phyloP scores from a whole-genome alignment of 371 early-diverging fungal species.

The Mucor piriformis region DNA sequence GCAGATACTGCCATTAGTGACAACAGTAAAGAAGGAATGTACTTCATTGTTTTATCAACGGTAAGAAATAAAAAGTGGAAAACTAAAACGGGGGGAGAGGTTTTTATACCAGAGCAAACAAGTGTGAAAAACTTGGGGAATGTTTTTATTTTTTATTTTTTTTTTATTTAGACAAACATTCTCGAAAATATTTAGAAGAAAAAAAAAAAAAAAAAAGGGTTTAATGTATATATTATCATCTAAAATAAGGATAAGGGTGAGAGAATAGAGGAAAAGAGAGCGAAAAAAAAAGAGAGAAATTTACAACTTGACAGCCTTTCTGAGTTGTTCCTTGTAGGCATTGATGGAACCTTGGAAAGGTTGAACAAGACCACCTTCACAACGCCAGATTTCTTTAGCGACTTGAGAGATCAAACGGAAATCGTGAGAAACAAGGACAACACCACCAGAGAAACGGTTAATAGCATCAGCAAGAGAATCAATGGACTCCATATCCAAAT shows the following conservation, averaged over 20 bases:
- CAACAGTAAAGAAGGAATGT: no score
- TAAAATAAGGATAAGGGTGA: constrained; percentile 1
- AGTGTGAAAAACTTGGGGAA: no score
- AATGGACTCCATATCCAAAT: constrained; percentile 94
- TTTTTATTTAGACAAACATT: not conserved
- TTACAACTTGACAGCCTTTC: constrained; percentile 77
- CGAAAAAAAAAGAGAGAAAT: constrained; percentile 3
- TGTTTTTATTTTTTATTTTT: not conserved
- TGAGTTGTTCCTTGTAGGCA: constrained; percentile 86
- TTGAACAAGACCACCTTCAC: constrained; percentile 82
- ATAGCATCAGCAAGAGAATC: constrained; percentile 97
- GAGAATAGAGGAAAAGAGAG: not conserved
- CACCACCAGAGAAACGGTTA: constrained; percentile 94
- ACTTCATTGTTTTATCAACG: no score
- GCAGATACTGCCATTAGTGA: no score
- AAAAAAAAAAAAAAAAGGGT: not conserved
- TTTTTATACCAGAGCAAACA: no score
- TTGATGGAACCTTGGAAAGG: constrained; percentile 83
- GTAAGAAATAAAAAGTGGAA: no score
- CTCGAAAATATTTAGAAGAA: not conserved
- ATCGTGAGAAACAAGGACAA: constrained; percentile 99
- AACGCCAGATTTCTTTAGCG: constrained; percentile 95
- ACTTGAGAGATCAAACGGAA: constrained; percentile 96
- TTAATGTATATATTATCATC: constrained; percentile 1
- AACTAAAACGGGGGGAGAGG: no score